Evolutionary conservation across 441 rosid species (phyloP).

Genomic region (Pelargonium citronellum): DNA sequence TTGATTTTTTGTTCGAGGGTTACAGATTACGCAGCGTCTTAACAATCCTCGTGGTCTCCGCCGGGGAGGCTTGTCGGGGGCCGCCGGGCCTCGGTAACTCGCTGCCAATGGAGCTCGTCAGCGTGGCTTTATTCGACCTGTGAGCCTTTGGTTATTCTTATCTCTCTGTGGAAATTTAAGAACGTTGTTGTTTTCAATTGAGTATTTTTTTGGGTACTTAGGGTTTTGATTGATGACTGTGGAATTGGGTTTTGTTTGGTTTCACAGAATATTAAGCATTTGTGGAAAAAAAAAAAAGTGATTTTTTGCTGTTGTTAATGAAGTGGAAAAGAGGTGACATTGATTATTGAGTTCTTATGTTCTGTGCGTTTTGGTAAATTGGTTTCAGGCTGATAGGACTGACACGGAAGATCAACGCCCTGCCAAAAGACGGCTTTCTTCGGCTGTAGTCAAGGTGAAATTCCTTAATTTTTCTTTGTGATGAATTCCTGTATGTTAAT

Average conservation of each 20-base stretch:
- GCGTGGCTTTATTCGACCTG: conserved; percentile 61
- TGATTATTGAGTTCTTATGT: background rate
- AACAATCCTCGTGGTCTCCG: conserved; percentile 94
- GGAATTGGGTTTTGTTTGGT: conserved; percentile 3
- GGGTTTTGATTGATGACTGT: background rate
- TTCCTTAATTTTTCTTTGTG: background rate
- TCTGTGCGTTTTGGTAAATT: background rate
- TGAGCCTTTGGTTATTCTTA: conserved; percentile 22
- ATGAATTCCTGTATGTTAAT: no score
- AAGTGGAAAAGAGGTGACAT: no score
- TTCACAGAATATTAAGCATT: background rate
- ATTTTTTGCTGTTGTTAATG: no score
- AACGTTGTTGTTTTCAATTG: background rate
- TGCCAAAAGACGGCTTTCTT: conserved; percentile 70
- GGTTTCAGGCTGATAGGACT: conserved; percentile 59
- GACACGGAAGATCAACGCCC: conserved; percentile 76
- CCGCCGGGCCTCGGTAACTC: conserved; percentile 47
- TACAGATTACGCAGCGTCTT: conserved; percentile 78
- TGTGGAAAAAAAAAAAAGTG: no score
- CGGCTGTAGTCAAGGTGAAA: conserved; percentile 88
- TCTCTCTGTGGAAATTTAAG: no score
- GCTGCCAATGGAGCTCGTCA: conserved; percentile 53
- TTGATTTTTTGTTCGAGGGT: background rate
- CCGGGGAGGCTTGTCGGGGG: conserved; percentile 48
- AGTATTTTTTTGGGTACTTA: background rate